Percentiles rank a stretch among this genome's conserved stretches.
Conservation (phyloP, 2,329 filamentous ascomycete genomes). For the Colletotrichum orbiculare region DNA sequence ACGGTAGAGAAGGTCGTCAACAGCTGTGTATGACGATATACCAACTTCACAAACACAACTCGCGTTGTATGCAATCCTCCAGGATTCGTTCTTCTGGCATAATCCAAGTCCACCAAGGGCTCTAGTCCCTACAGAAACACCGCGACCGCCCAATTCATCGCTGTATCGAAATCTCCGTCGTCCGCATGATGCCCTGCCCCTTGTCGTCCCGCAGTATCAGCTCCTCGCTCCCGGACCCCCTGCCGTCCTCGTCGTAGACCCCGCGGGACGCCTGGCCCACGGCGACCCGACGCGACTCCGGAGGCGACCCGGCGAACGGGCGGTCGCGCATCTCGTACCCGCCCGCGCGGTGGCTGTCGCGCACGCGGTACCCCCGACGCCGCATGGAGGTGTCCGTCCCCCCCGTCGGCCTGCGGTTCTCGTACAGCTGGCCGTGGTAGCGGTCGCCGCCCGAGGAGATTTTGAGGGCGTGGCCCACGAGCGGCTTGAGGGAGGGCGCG, state of each 20-base stretch:
- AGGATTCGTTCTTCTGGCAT: background rate
- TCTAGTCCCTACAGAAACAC: too few relatives aligned
- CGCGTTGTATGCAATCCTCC: too few relatives aligned
- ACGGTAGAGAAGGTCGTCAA: too few relatives aligned
- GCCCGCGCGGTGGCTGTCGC: background rate
- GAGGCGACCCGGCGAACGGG: conserved; percentile 11
- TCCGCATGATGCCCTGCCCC: conserved; percentile 16
- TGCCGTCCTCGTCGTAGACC: background rate
- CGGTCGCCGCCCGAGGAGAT: conserved; percentile 37
- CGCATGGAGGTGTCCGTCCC: conserved; percentile 21
- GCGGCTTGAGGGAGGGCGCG: conserved; percentile 49
- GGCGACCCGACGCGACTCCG: background rate
- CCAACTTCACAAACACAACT: too few relatives aligned
- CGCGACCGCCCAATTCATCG: background rate
- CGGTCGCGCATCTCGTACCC: conserved; percentile 18
- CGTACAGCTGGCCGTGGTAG: conserved; percentile 13
- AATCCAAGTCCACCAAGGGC: background rate
- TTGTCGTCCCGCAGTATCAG: conserved; percentile 19
- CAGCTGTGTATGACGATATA: too few relatives aligned
- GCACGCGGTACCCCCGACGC: conserved; percentile 21
- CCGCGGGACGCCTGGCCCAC: background rate
- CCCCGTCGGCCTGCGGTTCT: conserved; percentile 1
- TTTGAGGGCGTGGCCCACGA: conserved; percentile 44
- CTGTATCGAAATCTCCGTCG: conserved; percentile 16
- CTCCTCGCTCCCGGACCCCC: conserved; percentile 12